These are phyloP conservation scores for Cadophora luteo-olivacea DNA, from an alignment of 2,329 filamentous ascomycete species.

Conservation along the genomic window DNA sequence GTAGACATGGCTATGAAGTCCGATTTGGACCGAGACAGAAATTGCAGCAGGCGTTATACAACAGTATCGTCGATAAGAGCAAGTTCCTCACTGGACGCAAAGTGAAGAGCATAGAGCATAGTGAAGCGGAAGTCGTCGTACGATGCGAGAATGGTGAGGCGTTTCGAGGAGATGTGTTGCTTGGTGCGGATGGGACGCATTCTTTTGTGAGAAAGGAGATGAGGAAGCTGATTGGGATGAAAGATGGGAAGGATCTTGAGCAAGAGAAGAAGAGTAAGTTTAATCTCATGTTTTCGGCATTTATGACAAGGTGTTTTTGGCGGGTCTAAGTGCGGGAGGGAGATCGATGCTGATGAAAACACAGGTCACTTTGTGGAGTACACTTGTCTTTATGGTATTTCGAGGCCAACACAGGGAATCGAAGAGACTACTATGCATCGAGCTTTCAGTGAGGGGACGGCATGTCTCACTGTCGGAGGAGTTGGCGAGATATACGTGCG, in stretches of 20 bases:
- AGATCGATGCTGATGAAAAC: no score
- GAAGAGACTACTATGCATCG: constrained; percentile 23
- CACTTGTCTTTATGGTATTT: constrained; percentile 34
- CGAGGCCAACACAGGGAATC: constrained; percentile 21
- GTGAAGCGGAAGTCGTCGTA: constrained; percentile 26
- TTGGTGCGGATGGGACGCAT: constrained; percentile 36
- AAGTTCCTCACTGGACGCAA: constrained; percentile 22
- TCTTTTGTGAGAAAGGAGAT: constrained; percentile 32
- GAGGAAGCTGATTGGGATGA: constrained; percentile 24
- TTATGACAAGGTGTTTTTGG: no score
- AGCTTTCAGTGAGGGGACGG: constrained; percentile 24
- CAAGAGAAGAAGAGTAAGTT: constrained; percentile 28
- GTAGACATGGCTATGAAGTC: constrained; percentile 22
- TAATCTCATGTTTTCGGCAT: neutral
- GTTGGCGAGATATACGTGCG: constrained; percentile 8
- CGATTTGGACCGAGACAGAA: constrained; percentile 15
- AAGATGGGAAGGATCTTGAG: constrained; percentile 11
- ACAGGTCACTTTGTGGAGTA: constrained; percentile 30
- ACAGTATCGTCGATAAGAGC: constrained; percentile 23
- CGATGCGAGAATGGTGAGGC: constrained; percentile 29
- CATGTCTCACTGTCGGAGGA: constrained; percentile 29
- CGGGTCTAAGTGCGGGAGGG: no score
- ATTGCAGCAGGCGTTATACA: constrained; percentile 22
- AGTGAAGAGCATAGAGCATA: constrained; percentile 26
- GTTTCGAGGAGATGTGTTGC: constrained; percentile 29